Conservation (phyloP, 2,329 filamentous ascomycete genomes). For the Grosmannia huntii region DNA sequence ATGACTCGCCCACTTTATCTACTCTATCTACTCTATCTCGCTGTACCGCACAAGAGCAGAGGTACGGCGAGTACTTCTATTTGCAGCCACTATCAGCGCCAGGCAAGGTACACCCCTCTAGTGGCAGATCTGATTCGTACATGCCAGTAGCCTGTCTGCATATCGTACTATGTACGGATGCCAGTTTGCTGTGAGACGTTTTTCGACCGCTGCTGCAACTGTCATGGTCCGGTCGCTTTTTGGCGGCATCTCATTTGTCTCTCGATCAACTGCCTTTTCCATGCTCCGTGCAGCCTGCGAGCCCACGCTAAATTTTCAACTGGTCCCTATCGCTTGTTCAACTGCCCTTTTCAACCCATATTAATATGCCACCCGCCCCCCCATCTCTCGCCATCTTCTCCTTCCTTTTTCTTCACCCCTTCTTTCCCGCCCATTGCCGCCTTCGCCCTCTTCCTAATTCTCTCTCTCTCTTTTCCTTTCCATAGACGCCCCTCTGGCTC, state of each 20-base stretch:
- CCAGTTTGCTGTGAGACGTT: not conserved
- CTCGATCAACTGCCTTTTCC: not conserved
- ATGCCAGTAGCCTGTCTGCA: not conserved
- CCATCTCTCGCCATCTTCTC: not conserved
- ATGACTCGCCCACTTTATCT: not conserved
- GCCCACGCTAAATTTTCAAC: not conserved
- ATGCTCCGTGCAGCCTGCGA: not conserved
- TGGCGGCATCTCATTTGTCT: not conserved
- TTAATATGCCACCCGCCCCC: conserved; percentile 2
- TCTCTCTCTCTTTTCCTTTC: not conserved
- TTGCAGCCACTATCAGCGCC: not conserved
- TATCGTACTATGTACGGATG: not conserved
- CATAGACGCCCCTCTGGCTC: not conserved
- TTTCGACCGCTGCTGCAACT: not conserved
- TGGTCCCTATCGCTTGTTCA: not conserved
- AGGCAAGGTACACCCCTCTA: not conserved
- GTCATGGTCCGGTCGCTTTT: not conserved
- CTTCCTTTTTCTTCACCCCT: not conserved
- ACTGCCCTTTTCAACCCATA: not conserved
- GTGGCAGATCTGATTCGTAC: not conserved
- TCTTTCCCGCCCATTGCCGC: not conserved
- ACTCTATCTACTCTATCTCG: not conserved
- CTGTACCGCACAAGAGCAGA: not conserved
- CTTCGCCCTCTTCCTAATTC: not conserved
- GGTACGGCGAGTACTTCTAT: not conserved